A percentile compares a stretch with the other conserved stretches of the same genome.
phyloP scores from a whole-genome alignment of 2,329 filamentous ascomycete genomes.

The Fusarium verrucosum region DNA sequence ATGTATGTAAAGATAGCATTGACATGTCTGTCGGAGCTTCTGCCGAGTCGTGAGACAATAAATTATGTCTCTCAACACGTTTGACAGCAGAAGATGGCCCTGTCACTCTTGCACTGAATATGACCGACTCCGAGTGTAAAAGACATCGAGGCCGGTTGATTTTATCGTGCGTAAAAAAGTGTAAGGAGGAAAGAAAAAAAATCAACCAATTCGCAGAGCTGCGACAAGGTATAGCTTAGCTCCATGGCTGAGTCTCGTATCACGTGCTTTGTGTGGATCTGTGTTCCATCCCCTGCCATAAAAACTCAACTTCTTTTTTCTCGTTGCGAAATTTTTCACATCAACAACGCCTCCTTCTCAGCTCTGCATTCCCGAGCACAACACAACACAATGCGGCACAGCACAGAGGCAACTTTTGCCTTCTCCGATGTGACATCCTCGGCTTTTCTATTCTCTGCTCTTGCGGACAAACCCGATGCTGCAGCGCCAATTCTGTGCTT shows the following conservation, averaged over 20 bases:
- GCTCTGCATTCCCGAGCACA: constrained; percentile 4
- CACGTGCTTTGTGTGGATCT: constrained; percentile 44
- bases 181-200: constrained; percentile 48
- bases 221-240: background rate
- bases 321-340: constrained; percentile 1
- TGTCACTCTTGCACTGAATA: constrained; percentile 68
- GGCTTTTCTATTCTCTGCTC: background rate
- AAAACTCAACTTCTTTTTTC: constrained; percentile 24
- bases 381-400: too few species aligned
- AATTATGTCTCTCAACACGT: constrained; percentile 34
- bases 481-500: constrained; percentile 8
- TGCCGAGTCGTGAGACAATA: constrained; percentile 42
- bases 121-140: constrained; percentile 64
- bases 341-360: constrained; percentile 10
- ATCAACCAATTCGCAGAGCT: constrained; percentile 1
- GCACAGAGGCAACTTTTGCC: constrained; percentile 20
- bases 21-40: constrained; percentile 49
- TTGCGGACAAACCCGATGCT: constrained; percentile 20
- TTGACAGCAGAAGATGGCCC: constrained; percentile 42
- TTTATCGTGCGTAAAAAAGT: constrained; percentile 66
- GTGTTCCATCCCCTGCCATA: constrained; percentile 2
- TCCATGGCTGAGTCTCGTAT: constrained; percentile 2
- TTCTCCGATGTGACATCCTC: constrained; percentile 5
- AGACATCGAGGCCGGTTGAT: constrained; percentile 65
- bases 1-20: background rate